Evolutionary conservation across 2,329 filamentous ascomycete genomes (phyloP).

Genomic region (Hypoxylon sp.): DNA sequence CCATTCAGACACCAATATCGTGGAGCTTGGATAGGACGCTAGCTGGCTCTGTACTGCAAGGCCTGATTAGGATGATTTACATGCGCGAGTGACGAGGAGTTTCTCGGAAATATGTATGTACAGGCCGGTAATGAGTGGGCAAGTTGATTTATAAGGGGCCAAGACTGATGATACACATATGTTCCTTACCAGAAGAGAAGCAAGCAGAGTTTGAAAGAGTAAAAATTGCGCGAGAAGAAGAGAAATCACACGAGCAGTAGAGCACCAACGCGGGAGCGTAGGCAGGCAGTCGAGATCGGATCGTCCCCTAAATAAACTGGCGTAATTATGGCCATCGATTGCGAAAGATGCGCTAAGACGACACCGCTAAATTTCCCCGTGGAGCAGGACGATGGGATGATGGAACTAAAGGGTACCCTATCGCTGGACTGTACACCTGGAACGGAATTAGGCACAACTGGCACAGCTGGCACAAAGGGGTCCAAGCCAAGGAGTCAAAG

Average conservation of each 20-base stretch:
- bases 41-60: slow-evolving; percentile 16
- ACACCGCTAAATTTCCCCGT: slow-evolving; percentile 33
- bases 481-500: no score
- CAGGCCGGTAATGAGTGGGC: no score
- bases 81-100: slow-evolving; percentile 2
- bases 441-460: slow-evolving; percentile 5
- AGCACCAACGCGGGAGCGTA: no score
- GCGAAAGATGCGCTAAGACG: slow-evolving; percentile 31
- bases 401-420: slow-evolving; percentile 31
- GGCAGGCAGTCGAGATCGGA: background rate
- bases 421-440: slow-evolving; percentile 17
- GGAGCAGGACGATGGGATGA: slow-evolving; percentile 6
- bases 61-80: slow-evolving; percentile 9
- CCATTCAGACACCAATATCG: slow-evolving; percentile 33
- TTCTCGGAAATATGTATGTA: slow-evolving; percentile 7
- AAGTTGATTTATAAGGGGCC: background rate
- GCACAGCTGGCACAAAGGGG: background rate
- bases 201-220: background rate
- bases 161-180: background rate
- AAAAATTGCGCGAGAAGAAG: background rate
- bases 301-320: slow-evolving; percentile 12
- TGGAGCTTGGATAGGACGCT: slow-evolving; percentile 25
- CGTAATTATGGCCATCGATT: slow-evolving; percentile 38
- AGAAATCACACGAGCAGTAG: no score
- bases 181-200: background rate